Conservation (phyloP, 306 rosid genomes). For the Dryas alaskensis region DNA sequence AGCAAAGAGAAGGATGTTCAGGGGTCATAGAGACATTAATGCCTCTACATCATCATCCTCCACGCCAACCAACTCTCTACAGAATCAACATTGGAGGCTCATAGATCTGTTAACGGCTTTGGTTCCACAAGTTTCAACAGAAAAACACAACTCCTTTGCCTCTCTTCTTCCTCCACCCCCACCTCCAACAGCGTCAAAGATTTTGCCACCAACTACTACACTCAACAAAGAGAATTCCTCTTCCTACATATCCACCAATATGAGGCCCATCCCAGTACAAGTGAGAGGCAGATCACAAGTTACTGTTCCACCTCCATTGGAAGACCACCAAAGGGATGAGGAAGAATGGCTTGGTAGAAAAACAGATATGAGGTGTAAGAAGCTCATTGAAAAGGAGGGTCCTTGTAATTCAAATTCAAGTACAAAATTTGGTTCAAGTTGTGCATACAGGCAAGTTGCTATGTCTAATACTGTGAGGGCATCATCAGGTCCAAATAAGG, state of each 20-base stretch:
- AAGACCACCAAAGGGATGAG: slow-evolving; percentile 33
- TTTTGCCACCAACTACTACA: slow-evolving; percentile 23
- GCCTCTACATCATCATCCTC: background rate
- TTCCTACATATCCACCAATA: background rate
- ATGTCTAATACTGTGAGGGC: background rate
- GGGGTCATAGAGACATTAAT: background rate
- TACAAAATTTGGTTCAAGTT: slow-evolving; percentile 8
- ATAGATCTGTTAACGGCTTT: slow-evolving; percentile 27
- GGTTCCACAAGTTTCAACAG: slow-evolving; percentile 24
- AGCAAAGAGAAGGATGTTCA: slow-evolving; percentile 24
- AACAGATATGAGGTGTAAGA: background rate
- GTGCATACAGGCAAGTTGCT: slow-evolving; percentile 23
- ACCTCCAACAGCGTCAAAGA: slow-evolving; percentile 32
- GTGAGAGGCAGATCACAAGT: slow-evolving; percentile 21
- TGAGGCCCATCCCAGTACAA: slow-evolving; percentile 24
- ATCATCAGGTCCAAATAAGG: slow-evolving; percentile 3
- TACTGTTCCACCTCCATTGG: slow-evolving; percentile 23
- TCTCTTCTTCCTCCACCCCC: slow-evolving; percentile 46
- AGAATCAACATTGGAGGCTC: slow-evolving; percentile 26
- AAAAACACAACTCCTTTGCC: slow-evolving; percentile 21
- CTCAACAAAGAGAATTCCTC: slow-evolving; percentile 1
- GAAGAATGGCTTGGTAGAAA: slow-evolving; percentile 35
- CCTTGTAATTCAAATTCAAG: background rate
- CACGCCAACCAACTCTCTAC: slow-evolving; percentile 5
- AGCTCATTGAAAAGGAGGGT: slow-evolving; percentile 5